Percentiles rank a stretch among this genome's conserved stretches.
These are phyloP conservation scores for Andrographis paniculata DNA, from an alignment of 305 asterid species.

Conservation along the genomic window DNA sequence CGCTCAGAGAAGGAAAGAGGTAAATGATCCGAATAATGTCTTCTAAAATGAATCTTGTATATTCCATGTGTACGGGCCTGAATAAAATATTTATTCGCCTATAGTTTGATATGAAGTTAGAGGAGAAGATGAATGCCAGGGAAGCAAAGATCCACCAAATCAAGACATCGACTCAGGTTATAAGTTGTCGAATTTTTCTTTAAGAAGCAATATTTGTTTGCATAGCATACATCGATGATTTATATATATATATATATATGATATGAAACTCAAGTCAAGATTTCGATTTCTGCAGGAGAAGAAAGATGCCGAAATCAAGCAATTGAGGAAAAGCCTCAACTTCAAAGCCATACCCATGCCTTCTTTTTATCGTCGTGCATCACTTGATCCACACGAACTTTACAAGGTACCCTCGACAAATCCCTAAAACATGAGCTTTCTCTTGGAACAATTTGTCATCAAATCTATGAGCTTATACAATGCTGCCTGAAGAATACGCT, in stretches of 20 bases:
- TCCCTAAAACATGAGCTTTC: background rate
- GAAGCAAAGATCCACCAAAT: constrained; percentile 30
- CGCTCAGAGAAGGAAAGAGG: constrained; percentile 44
- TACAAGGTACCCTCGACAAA: constrained; percentile 28
- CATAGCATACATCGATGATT: background rate
- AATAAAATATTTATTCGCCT: background rate
- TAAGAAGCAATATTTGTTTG: background rate
- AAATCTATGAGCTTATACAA: background rate
- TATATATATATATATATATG: background rate
- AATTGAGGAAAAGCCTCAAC: constrained; percentile 28
- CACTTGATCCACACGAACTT: constrained; percentile 20
- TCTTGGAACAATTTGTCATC: background rate
- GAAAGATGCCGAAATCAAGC: constrained; percentile 23
- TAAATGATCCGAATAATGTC: too few species aligned
- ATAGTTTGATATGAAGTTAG: constrained; percentile 28
- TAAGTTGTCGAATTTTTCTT: background rate
- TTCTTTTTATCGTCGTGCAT: constrained; percentile 25
- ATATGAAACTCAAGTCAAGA: background rate
- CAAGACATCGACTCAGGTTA: constrained; percentile 35
- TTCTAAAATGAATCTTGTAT: too few species aligned
- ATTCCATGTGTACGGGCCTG: too few species aligned
- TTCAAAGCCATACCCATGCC: constrained; percentile 27
- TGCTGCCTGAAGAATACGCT: background rate
- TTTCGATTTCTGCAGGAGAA: constrained; percentile 24
- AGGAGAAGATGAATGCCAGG: constrained; percentile 33